Evolutionary conservation across 1,139 yeast genomes (phyloP).

Genomic region (Wickerhamomyces sp.): DNA sequence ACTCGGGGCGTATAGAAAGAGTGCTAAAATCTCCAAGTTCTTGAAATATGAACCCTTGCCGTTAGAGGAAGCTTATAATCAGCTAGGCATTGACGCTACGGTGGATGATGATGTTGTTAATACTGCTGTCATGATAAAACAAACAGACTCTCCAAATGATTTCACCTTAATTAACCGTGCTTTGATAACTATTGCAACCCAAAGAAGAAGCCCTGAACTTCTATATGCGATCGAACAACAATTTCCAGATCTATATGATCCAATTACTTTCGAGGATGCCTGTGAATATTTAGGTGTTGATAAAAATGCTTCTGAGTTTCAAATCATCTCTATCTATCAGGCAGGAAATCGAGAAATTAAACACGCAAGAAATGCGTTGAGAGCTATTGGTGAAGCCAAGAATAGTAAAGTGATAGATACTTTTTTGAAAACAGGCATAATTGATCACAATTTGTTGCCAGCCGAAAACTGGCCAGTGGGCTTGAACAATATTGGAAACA

Average conservation of each 20-base stretch:
- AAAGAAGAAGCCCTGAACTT: slow-evolving; percentile 42
- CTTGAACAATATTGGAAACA: slow-evolving; percentile 88
- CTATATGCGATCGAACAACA: slow-evolving; percentile 27
- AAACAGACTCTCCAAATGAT: slow-evolving; percentile 43
- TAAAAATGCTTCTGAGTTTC: slow-evolving; percentile 48
- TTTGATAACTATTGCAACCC: slow-evolving; percentile 54
- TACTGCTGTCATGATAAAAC: slow-evolving; percentile 63
- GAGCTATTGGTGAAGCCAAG: slow-evolving; percentile 42
- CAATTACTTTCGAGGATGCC: slow-evolving; percentile 32
- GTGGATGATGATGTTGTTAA: slow-evolving; percentile 75
- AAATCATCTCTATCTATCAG: slow-evolving; percentile 53
- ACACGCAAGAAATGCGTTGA: slow-evolving; percentile 46
- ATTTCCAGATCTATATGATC: slow-evolving; percentile 25
- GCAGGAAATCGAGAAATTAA: slow-evolving; percentile 29
- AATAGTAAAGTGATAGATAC: slow-evolving; percentile 50
- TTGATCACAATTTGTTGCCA: slow-evolving; percentile 58
- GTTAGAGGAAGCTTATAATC: slow-evolving; percentile 52
- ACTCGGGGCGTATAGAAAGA: slow-evolving; percentile 44
- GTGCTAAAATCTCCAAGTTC: slow-evolving; percentile 38
- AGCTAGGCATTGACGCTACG: slow-evolving; percentile 55
- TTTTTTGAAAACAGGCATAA: slow-evolving; percentile 52
- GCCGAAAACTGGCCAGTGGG: slow-evolving; percentile 83
- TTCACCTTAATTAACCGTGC: slow-evolving; percentile 38
- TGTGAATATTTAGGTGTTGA: slow-evolving; percentile 41
- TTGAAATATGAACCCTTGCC: slow-evolving; percentile 53